These are phyloP conservation scores for Grosmannia serpens DNA, from an alignment of 2,329 filamentous ascomycete genomes.

Conservation along the genomic window DNA sequence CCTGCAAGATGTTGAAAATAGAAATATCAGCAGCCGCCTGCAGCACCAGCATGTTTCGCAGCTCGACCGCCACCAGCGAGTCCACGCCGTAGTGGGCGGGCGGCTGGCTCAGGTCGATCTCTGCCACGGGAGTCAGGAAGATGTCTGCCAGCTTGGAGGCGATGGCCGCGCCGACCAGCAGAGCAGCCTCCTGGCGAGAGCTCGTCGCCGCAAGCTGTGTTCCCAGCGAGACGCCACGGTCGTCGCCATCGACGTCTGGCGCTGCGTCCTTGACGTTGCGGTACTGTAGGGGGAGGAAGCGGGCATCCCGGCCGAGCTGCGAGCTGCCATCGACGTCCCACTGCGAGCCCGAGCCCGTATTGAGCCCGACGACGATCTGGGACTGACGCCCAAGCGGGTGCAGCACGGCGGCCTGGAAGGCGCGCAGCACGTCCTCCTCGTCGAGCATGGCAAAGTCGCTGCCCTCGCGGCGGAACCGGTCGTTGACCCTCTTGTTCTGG, in stretches of 20 bases:
- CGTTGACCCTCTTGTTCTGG: too few relatives aligned
- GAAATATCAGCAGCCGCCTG: conserved; percentile 21
- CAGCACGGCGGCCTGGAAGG: conserved; percentile 11
- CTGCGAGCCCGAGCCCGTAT: conserved; percentile 8
- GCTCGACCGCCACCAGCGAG: conserved; percentile 29
- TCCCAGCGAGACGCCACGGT: neutral
- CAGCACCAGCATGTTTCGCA: conserved; percentile 27
- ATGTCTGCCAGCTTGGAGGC: conserved; percentile 20
- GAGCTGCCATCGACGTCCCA: conserved; percentile 4
- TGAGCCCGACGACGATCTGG: conserved; percentile 3
- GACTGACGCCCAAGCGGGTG: conserved; percentile 3
- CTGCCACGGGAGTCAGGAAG: conserved; percentile 18
- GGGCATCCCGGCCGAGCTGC: conserved; percentile 8
- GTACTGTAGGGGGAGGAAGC: conserved; percentile 10
- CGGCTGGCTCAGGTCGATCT: conserved; percentile 18
- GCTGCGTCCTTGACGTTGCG: neutral
- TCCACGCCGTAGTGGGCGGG: conserved; percentile 24
- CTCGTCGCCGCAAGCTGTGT: neutral
- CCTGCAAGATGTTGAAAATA: conserved; percentile 24
- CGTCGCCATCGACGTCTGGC: neutral
- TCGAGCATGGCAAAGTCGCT: conserved; percentile 10
- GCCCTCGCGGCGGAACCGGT: neutral
- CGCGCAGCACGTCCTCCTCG: conserved; percentile 13
- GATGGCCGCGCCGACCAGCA: conserved; percentile 15
- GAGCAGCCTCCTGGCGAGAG: neutral